Evolutionary conservation across 139 green algal species (phyloP), one percentile per base, ranked within the genome.

Genomic region (Zygnema cylindricum): DNA sequence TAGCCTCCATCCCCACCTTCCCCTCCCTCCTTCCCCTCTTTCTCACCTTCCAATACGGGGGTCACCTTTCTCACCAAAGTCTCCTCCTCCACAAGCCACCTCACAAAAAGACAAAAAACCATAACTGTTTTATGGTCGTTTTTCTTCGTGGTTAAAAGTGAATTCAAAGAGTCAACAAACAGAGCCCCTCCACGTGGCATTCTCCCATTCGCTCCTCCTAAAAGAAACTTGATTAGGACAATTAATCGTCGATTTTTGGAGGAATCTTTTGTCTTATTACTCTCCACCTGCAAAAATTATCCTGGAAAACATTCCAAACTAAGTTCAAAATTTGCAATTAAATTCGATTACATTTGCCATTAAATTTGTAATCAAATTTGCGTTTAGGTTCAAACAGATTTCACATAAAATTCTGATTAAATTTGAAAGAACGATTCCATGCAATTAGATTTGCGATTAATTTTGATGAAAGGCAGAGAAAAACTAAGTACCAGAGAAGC

Each of bases 61-160:
- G n/a, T n/a, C n/a, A n/a, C n/a, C n/a, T n/a, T n/a, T n/a, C n/a
- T n/a, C n/a, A n/a, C n/a, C n/a, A n/a, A n/a, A n/a, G n/a, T n/a
- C n/a, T n/a, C n/a, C n/a, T n/a, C n/a, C n/a, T n/a, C n/a, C n/a
- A 42, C 33, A 69, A 49, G 55, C 40, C 7, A 1, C 1, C 25
- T 43, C 2, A 1, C 43, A 86, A 86, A 57, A 81, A n/a, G 3
- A 82, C n/a, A n/a, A n/a, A n/a, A n/a, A n/a, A n/a, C n/a, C n/a
- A n/a, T n/a, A n/a, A n/a, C n/a, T n/a, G n/a, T n/a, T n/a, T n/a
- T n/a, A n/a, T n/a, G n/a, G n/a, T n/a, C n/a, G n/a, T n/a, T n/a
- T n/a, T n/a, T n/a, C n/a, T n/a, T n/a, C n/a, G n/a, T n/a, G n/a
- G n/a, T n/a, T n/a, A n/a, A n/a, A n/a, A n/a, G n/a, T n/a, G n/a